phyloP scores from a whole-genome alignment of 2,329 filamentous ascomycete genomes.

The Kalaharituber pfeilii region DNA sequence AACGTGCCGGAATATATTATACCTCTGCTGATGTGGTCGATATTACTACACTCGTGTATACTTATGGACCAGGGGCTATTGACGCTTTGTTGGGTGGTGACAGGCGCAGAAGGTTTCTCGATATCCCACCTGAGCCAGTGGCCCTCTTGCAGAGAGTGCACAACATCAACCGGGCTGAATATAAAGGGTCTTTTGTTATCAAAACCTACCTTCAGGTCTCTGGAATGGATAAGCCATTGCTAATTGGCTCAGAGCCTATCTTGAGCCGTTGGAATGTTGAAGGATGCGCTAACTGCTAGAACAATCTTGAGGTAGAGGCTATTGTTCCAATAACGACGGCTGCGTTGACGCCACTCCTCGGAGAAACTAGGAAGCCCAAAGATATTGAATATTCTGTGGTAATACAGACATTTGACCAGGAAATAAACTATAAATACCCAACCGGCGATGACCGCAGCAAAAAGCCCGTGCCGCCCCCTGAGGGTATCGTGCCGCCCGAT shows the following conservation, averaged over 20 bases:
- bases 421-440: too few species aligned
- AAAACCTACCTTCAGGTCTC: conserved; percentile 9
- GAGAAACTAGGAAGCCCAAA: not conserved
- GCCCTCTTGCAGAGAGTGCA: conserved; percentile 5
- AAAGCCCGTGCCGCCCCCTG: too few species aligned
- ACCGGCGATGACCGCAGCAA: too few species aligned
- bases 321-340: conserved; percentile 10
- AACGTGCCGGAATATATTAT: not conserved
- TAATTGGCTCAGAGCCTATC: conserved; percentile 11
- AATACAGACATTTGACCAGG: not conserved
- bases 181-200: conserved; percentile 22
- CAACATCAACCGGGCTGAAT: conserved; percentile 17
- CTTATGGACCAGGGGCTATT: not conserved
- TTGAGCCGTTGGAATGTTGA: conserved; percentile 21
- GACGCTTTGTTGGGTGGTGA: not conserved
- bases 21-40: not conserved
- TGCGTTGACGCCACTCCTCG: not conserved
- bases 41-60: not conserved
- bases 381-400: not conserved
- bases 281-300: conserved; percentile 22
- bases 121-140: too few species aligned
- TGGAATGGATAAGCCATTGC: not conserved
- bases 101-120: too few species aligned
- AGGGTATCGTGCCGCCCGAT: too few species aligned
- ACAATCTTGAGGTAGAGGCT: conserved; percentile 14